Evolutionary conservation across 2,329 filamentous ascomycete genomes (phyloP).

Genomic region (Cyphellophora europaea): DNA sequence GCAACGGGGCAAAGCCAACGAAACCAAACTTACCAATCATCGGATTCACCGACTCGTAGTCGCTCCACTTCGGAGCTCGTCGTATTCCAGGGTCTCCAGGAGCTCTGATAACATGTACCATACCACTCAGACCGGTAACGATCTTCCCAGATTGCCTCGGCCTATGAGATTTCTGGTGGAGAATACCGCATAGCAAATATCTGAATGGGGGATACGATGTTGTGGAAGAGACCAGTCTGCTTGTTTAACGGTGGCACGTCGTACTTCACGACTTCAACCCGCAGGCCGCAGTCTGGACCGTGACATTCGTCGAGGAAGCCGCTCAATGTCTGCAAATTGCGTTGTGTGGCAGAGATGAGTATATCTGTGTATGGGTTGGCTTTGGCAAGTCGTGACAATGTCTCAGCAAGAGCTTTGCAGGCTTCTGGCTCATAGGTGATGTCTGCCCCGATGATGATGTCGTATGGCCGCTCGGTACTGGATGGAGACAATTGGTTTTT

Average conservation of each 20-base stretch:
- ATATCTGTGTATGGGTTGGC: slow-evolving; percentile 28
- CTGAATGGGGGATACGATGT: not conserved
- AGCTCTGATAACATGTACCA: too few species aligned
- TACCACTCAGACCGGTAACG: too few species aligned
- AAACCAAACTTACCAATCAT: too few species aligned
- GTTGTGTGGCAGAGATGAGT: slow-evolving; percentile 51
- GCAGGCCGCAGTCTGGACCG: too few species aligned
- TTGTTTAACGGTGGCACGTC: not conserved
- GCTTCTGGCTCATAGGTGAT: slow-evolving; percentile 19
- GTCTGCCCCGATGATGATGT: slow-evolving; percentile 16
- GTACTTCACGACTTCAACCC: not conserved
- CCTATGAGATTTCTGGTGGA: too few species aligned
- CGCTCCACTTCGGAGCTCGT: too few species aligned
- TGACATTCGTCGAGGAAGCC: not conserved
- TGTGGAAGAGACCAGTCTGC: slow-evolving; percentile 3
- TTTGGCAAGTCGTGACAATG: slow-evolving; percentile 10
- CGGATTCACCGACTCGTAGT: too few species aligned
- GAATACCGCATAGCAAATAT: too few species aligned
- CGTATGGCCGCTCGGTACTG: not conserved
- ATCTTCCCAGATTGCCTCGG: too few species aligned
- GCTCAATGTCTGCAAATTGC: slow-evolving; percentile 51
- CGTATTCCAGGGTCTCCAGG: too few species aligned
- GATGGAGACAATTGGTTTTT: not conserved
- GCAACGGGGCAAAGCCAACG: too few species aligned
- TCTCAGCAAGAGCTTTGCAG: slow-evolving; percentile 12